These are phyloP conservation scores for Pythium aristosporum DNA, from an alignment of 352 stramenopile genomes.

Conservation along the genomic window DNA sequence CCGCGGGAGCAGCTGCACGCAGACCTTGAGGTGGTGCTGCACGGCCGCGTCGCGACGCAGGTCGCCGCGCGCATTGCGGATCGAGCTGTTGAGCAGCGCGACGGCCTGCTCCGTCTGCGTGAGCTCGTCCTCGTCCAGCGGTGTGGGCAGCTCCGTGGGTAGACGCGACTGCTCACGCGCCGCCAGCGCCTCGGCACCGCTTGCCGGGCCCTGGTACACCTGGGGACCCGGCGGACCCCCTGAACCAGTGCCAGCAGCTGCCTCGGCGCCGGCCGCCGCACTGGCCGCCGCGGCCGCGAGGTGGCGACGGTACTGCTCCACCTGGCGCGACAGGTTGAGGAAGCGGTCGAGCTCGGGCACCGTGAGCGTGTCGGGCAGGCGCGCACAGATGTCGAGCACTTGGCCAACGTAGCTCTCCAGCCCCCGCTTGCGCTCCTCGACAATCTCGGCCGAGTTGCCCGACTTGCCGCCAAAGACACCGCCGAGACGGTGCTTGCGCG, in stretches of 20 bases:
- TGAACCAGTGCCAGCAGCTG: neutral
- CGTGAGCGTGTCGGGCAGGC: conserved; percentile 74
- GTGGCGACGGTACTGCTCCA: conserved; percentile 83
- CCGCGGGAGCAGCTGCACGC: conserved; percentile 79
- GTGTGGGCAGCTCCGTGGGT: conserved; percentile 80
- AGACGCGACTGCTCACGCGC: conserved; percentile 76
- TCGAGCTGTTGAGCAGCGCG: conserved; percentile 68
- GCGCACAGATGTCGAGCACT: conserved; percentile 80
- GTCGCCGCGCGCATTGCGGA: conserved; percentile 79
- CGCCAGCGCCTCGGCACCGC: conserved; percentile 72
- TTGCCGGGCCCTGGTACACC: conserved; percentile 27
- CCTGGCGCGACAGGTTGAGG: conserved; percentile 82
- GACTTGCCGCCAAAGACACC: conserved; percentile 85
- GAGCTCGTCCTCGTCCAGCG: conserved; percentile 84
- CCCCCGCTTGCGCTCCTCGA: conserved; percentile 80
- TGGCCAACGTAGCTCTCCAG: conserved; percentile 83
- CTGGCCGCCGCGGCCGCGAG: conserved; percentile 36
- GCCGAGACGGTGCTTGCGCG: conserved; percentile 82
- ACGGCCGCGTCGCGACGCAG: conserved; percentile 77
- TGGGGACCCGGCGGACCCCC: conserved; percentile 51
- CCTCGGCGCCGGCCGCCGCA: conserved; percentile 20
- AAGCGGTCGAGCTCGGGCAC: conserved; percentile 87
- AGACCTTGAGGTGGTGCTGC: conserved; percentile 87
- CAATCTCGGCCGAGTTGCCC: conserved; percentile 83
- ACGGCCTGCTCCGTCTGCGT: conserved; percentile 84